Percentiles rank a stretch among this genome's conserved stretches.
Conservation (phyloP, 192 early-diverging fungal genomes). For the Podila horticola region DNA sequence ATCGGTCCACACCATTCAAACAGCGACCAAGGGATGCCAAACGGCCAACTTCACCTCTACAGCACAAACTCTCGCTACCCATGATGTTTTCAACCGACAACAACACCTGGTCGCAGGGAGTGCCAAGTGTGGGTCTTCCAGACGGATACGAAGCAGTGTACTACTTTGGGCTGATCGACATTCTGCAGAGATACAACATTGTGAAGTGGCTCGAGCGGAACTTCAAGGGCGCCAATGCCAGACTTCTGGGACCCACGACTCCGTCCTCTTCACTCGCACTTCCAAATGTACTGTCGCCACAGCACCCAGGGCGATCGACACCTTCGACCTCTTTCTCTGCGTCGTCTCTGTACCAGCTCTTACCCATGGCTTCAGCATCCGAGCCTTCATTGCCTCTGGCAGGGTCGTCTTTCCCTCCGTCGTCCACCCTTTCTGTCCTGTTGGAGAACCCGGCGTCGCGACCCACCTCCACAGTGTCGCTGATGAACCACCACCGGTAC, state of each 20-base stretch:
- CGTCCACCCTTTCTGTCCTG: slow-evolving; percentile 28
- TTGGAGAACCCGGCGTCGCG: slow-evolving; percentile 24
- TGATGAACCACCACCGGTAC: background rate
- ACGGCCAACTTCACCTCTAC: background rate
- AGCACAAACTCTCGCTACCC: background rate
- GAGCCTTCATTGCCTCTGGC: slow-evolving; percentile 24
- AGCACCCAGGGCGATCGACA: slow-evolving; percentile 8
- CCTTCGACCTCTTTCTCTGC: slow-evolving; percentile 22
- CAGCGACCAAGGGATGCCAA: background rate
- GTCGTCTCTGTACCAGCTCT: slow-evolving; percentile 34
- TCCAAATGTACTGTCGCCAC: background rate
- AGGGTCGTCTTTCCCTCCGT: background rate
- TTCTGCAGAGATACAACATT: slow-evolving; percentile 46
- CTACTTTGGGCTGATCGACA: slow-evolving; percentile 49
- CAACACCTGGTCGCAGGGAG: slow-evolving; percentile 32
- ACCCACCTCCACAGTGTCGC: background rate
- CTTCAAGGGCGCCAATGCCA: slow-evolving; percentile 41
- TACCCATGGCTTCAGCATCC: slow-evolving; percentile 26
- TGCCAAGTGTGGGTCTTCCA: slow-evolving; percentile 13
- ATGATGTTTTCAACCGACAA: background rate
- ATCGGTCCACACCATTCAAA: background rate
- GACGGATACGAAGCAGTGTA: slow-evolving; percentile 38
- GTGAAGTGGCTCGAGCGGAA: slow-evolving; percentile 39
- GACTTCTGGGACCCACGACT: slow-evolving; percentile 22
- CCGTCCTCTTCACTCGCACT: background rate